phyloP scores from a whole-genome alignment of 2,329 filamentous ascomycete genomes.

The Monosporascus sp. region DNA sequence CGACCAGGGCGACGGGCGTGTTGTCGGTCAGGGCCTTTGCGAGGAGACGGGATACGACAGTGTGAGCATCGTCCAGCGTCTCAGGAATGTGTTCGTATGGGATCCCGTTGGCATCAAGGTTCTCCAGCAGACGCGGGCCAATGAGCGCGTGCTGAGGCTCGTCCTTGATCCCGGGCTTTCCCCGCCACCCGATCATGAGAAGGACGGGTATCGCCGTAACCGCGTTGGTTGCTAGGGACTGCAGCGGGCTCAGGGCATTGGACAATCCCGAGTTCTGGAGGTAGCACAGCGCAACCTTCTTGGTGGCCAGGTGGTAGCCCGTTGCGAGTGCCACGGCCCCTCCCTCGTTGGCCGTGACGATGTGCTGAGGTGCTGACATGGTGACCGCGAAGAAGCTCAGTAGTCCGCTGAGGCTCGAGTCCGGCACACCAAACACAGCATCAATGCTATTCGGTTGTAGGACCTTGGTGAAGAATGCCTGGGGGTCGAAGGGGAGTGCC shows the following conservation, averaged over 20 bases:
- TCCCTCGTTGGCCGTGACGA: constrained; percentile 48
- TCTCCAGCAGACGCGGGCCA: constrained; percentile 1
- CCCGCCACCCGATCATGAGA: constrained; percentile 3
- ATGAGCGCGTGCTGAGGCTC: constrained; percentile 2
- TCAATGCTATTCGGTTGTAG: background rate
- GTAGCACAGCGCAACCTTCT: constrained; percentile 1
- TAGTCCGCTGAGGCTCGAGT: constrained; percentile 1
- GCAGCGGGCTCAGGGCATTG: constrained; percentile 2
- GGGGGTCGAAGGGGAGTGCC: no score
- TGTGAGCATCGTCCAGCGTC: background rate
- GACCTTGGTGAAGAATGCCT: no score
- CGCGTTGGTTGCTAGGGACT: constrained; percentile 1
- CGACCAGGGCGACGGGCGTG: constrained; percentile 1
- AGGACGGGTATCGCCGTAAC: constrained; percentile 1
- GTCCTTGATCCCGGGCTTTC: constrained; percentile 2
- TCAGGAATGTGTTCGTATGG: constrained; percentile 1
- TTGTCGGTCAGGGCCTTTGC: background rate
- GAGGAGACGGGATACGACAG: background rate
- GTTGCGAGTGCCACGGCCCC: constrained; percentile 64
- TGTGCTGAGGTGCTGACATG: background rate
- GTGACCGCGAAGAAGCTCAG: background rate
- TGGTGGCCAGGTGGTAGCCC: constrained; percentile 31
- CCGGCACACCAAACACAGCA: background rate
- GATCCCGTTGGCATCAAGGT: background rate
- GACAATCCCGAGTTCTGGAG: constrained; percentile 3